phyloP scores from a whole-genome alignment of 2,329 filamentous ascomycete species.

The Xylariaceae sp. region DNA sequence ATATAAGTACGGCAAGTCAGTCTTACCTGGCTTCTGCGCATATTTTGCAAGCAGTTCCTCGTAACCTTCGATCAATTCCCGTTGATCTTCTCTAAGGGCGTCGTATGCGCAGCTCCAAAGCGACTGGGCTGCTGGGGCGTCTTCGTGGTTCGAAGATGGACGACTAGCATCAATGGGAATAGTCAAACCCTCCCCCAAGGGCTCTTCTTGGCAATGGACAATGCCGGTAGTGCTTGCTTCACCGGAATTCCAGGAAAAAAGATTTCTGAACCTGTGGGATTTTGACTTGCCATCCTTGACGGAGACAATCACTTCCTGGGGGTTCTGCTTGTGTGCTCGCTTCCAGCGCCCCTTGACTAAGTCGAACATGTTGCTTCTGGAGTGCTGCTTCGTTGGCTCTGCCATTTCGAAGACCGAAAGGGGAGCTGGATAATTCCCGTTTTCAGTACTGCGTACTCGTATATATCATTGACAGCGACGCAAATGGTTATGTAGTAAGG shows the following conservation, averaged over 20 bases:
- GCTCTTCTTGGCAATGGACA: neutral
- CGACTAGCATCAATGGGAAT: neutral
- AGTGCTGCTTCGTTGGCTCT: too few species aligned
- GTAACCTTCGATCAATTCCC: conserved; percentile 23
- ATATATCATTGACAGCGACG: too few species aligned
- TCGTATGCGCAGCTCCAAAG: conserved; percentile 31
- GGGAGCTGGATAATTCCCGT: too few species aligned
- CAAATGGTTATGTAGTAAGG: too few species aligned
- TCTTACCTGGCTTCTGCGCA: conserved; percentile 14
- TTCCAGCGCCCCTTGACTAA: neutral
- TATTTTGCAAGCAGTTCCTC: conserved; percentile 21
- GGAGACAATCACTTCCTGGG: too few species aligned
- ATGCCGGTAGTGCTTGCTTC: neutral
- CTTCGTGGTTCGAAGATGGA: neutral
- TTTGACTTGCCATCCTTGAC: too few species aligned
- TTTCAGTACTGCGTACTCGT: too few species aligned
- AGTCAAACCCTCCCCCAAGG: neutral
- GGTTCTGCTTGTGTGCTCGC: neutral
- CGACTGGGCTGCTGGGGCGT: conserved; percentile 1
- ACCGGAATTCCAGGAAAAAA: neutral
- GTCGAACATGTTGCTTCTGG: too few species aligned
- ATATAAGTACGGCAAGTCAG: conserved; percentile 15
- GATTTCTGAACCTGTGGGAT: neutral
- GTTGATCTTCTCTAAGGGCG: conserved; percentile 20
- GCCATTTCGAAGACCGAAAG: too few species aligned